Conservation (phyloP, 768 basidiomycete species). For the Hygrophoropsis aurantiaca region DNA sequence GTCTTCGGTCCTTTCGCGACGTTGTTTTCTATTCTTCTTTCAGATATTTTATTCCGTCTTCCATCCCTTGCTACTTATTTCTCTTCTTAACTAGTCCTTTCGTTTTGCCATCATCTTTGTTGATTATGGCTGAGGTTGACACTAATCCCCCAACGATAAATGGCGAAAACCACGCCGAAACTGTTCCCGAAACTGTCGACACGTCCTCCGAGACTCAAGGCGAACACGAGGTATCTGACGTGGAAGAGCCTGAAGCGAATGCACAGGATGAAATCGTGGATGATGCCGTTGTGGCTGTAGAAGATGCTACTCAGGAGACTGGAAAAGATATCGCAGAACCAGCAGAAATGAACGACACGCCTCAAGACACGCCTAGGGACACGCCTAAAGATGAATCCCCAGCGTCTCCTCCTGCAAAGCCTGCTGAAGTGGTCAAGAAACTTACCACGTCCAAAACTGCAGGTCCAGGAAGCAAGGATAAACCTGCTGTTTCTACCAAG, state of each 20-base stretch:
- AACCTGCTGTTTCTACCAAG: constrained; percentile 41
- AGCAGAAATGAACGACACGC: constrained; percentile 19
- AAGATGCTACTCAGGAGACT: constrained; percentile 14
- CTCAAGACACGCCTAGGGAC: constrained; percentile 14
- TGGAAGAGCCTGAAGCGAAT: constrained; percentile 27
- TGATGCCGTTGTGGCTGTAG: constrained; percentile 12
- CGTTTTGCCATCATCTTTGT: constrained; percentile 15
- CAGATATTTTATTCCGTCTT: constrained; percentile 9
- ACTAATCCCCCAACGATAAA: constrained; percentile 17
- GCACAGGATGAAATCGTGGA: constrained; percentile 17
- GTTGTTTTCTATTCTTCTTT: constrained; percentile 9
- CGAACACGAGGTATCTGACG: constrained; percentile 40
- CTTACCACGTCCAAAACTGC: constrained; percentile 24
- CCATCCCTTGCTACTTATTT: constrained; percentile 9
- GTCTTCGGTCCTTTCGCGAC: neutral
- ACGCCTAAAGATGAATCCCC: constrained; percentile 13
- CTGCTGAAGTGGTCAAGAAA: constrained; percentile 25
- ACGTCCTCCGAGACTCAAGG: constrained; percentile 24
- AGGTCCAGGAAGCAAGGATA: constrained; percentile 25
- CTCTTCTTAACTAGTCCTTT: constrained; percentile 1
- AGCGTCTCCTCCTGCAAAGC: constrained; percentile 13
- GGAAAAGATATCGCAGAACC: constrained; percentile 18
- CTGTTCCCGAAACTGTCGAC: constrained; percentile 18
- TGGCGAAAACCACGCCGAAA: constrained; percentile 19
- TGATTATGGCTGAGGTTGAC: constrained; percentile 40